A percentile compares a stretch with the other conserved stretches of the same genome.
Conservation (phyloP, 345 rosid species). For the Acer campestre region DNA sequence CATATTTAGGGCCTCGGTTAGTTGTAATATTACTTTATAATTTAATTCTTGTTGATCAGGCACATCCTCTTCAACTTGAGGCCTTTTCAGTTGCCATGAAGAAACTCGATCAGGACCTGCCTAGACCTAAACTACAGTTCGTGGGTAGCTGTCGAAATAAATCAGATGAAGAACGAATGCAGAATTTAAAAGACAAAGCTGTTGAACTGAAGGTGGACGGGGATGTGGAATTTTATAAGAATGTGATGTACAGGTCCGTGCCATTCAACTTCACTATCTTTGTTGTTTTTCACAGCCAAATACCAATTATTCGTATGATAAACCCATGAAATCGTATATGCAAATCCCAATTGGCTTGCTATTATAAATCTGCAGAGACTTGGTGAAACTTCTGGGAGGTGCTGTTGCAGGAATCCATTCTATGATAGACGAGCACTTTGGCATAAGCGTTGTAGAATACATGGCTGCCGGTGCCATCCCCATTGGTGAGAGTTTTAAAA, state of each 20-base stretch:
- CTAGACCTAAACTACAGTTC: slow-evolving; percentile 82
- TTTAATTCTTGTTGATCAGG: slow-evolving; percentile 54
- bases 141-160: slow-evolving; percentile 94
- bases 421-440: slow-evolving; percentile 92
- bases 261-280: slow-evolving; percentile 11
- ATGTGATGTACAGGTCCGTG: slow-evolving; percentile 70
- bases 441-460: slow-evolving; percentile 85
- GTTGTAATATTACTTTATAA: slow-evolving; percentile 21
- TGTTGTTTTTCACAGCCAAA: slow-evolving; percentile 4
- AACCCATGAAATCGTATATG: background rate
- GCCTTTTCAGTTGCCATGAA: slow-evolving; percentile 70
- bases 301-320: background rate
- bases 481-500: slow-evolving; percentile 55
- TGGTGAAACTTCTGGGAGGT: slow-evolving; percentile 66
- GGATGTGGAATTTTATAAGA: slow-evolving; percentile 75
- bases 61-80: slow-evolving; percentile 89
- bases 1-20: slow-evolving; percentile 23
- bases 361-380: slow-evolving; percentile 54
- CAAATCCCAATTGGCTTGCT: background rate
- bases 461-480: slow-evolving; percentile 98
- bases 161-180: slow-evolving; percentile 80
- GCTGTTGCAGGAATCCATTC: slow-evolving; percentile 82
- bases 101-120: slow-evolving; percentile 49
- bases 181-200: slow-evolving; percentile 72
- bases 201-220: slow-evolving; percentile 58